Conservation (phyloP, 495 filamentous ascomycete genomes). For the Xylaria cubensis region DNA sequence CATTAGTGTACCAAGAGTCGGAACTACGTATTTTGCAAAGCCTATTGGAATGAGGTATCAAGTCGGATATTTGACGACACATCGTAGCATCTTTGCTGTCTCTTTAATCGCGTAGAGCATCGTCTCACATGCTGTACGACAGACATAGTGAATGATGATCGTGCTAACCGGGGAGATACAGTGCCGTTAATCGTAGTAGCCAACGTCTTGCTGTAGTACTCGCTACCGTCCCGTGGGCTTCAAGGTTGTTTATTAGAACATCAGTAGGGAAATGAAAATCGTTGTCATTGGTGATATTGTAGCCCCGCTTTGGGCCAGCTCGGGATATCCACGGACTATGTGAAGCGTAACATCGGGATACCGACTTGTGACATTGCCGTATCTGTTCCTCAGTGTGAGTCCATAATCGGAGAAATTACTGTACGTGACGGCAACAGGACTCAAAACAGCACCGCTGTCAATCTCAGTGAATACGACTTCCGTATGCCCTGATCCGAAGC, state of each 20-base stretch:
- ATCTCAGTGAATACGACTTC: constrained; percentile 11
- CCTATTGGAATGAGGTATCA: background rate
- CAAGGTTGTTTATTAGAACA: background rate
- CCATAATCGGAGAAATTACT: background rate
- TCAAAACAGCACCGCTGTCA: background rate
- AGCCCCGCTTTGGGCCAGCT: background rate
- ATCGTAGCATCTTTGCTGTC: background rate
- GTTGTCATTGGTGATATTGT: background rate
- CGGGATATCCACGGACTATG: background rate
- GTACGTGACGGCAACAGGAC: background rate
- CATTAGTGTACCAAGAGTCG: background rate
- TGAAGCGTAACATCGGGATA: background rate
- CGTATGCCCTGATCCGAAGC: background rate
- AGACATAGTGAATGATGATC: background rate
- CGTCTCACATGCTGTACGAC: background rate
- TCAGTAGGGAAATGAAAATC: background rate
- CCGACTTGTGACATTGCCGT: constrained; percentile 4
- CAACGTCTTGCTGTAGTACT: no score
- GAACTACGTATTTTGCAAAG: background rate
- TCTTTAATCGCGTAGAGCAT: background rate
- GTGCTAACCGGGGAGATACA: background rate
- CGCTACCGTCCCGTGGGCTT: background rate
- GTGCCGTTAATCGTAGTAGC: no score
- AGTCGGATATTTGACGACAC: background rate
- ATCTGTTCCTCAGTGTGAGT: background rate